phyloP scores from a whole-genome alignment of 768 basidiomycete genomes.

The Phaeotremella skinneri region DNA sequence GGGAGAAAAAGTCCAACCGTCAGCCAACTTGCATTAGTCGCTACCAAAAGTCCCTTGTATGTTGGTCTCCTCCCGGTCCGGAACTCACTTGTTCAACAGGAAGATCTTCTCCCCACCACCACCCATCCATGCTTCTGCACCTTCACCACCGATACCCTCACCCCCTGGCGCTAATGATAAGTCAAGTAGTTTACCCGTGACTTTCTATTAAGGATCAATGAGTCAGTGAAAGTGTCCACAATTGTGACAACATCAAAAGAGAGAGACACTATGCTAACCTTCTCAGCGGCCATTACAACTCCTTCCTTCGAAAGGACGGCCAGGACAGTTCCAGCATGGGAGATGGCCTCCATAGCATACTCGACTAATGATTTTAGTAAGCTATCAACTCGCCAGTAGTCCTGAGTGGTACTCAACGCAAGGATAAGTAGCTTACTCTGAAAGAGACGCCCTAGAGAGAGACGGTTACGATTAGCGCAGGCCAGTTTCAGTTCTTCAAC shows the following conservation, averaged over 20 bases:
- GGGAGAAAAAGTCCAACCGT: constrained; percentile 11
- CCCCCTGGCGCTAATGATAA: constrained; percentile 79
- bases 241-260: not conserved
- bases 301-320: constrained; percentile 52
- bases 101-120: constrained; percentile 99
- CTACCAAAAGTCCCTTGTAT: too few relatives aligned
- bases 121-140: constrained; percentile 57
- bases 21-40: too few relatives aligned
- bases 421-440: constrained; percentile 66
- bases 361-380: constrained; percentile 82
- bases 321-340: constrained; percentile 70
- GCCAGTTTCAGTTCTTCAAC: constrained; percentile 20
- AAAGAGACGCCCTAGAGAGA: constrained; percentile 80
- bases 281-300: constrained; percentile 51
- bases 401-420: constrained; percentile 5
- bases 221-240: constrained; percentile 5
- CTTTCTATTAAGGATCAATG: constrained; percentile 79
- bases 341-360: constrained; percentile 99
- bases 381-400: constrained; percentile 13
- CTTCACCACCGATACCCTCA: constrained; percentile 60
- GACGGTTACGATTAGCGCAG: constrained; percentile 15
- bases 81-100: constrained; percentile 70
- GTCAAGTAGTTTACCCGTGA: constrained; percentile 95
- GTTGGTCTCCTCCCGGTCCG: too few relatives aligned
- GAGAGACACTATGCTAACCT: constrained; percentile 25